phyloP scores from a whole-genome alignment of 768 basidiomycete species.

The Lactarius trivialis region DNA sequence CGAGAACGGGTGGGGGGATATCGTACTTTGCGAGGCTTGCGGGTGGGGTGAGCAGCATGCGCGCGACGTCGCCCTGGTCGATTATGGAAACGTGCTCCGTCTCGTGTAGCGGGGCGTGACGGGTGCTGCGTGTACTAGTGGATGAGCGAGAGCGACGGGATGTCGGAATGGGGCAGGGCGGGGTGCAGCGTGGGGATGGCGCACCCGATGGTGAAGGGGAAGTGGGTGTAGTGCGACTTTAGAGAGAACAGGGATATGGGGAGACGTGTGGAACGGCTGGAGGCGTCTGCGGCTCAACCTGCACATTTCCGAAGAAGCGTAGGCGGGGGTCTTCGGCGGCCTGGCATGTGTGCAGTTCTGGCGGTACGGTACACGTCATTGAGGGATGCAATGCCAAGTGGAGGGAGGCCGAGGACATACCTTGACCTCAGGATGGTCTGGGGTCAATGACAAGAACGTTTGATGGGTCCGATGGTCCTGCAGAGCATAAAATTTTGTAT shows the following conservation, averaged over 20 bases:
- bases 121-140: conserved; percentile 98
- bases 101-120: conserved; percentile 55
- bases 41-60: conserved; percentile 75
- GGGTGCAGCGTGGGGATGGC: conserved; percentile 56
- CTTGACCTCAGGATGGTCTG: conserved; percentile 98
- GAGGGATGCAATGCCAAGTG: background rate
- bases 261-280: conserved; percentile 44
- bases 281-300: conserved; percentile 37
- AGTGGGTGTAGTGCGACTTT: conserved; percentile 69
- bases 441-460: conserved; percentile 27
- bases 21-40: conserved; percentile 63
- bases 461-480: too few relatives aligned
- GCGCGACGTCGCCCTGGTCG: conserved; percentile 89
- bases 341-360: conserved; percentile 89
- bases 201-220: conserved; percentile 85
- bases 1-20: conserved; percentile 68
- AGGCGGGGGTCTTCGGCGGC: conserved; percentile 76
- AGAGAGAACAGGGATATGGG: conserved; percentile 56
- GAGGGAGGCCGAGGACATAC: conserved; percentile 32
- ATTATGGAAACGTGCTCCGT: conserved; percentile 73
- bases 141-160: conserved; percentile 78
- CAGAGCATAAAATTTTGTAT: too few relatives aligned
- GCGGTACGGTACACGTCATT: background rate
- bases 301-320: conserved; percentile 88
- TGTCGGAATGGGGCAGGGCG: conserved; percentile 46